Evolutionary conservation across 108 stramenopile genomes (phyloP).

Genomic region (Conticribra weissflogii): DNA sequence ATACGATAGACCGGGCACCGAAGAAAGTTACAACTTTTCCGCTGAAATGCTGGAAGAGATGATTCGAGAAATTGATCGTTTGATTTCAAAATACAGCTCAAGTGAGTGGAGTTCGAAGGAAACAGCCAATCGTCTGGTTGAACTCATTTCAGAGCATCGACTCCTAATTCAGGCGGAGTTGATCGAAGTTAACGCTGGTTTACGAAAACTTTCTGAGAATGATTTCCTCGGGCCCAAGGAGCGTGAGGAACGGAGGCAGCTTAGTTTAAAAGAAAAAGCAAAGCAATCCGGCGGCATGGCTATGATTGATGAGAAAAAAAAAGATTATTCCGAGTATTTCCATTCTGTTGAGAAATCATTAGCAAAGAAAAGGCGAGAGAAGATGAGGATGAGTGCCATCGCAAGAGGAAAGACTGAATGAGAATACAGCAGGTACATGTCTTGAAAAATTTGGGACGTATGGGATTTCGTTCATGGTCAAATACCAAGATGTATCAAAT

Average conservation of each 20-base stretch:
- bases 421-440: no score
- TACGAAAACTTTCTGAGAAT: conserved; percentile 20
- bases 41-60: conserved; percentile 17
- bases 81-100: conserved; percentile 38
- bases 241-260: conserved; percentile 1
- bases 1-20: conserved; percentile 14
- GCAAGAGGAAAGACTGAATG: no score
- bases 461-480: no score
- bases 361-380: no score
- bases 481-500: no score
- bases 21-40: conserved; percentile 8
- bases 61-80: conserved; percentile 29
- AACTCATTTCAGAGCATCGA: conserved; percentile 28
- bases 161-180: conserved; percentile 23
- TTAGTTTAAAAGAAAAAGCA: background rate
- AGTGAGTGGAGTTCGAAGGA: conserved; percentile 22
- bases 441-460: no score
- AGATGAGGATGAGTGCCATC: no score
- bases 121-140: conserved; percentile 37
- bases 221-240: conserved; percentile 46
- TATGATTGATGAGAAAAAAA: background rate
- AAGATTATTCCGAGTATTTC: conserved; percentile 9
- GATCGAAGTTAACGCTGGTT: conserved; percentile 28
- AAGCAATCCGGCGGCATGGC: no score
- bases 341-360: background rate